Percentiles rank a stretch among this genome's conserved stretches.
phyloP scores from a whole-genome alignment of 192 early-diverging fungal genomes.

The Piromyces finnis region DNA sequence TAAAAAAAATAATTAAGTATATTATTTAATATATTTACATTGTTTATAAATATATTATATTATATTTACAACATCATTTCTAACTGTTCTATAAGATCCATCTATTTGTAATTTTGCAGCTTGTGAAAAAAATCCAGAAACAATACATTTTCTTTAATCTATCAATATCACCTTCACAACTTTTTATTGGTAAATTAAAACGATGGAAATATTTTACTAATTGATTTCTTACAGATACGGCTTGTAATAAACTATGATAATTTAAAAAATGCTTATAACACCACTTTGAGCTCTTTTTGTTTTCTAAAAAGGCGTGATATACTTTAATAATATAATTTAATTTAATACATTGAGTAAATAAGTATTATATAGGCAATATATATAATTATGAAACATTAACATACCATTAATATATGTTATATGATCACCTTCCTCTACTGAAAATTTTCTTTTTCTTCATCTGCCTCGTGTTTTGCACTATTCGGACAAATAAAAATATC shows the following conservation, averaged over 20 bases:
- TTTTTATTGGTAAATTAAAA: conserved; percentile 13
- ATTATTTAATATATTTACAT: no score
- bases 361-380: no score
- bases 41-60: not conserved
- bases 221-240: conserved; percentile 11
- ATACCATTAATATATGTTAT: conserved; percentile 29
- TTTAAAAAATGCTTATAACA: not conserved
- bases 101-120: conserved; percentile 46
- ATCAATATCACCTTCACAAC: conserved; percentile 15
- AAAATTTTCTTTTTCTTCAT: conserved; percentile 48
- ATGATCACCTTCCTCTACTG: conserved; percentile 58
- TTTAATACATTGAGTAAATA: no score
- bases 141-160: conserved; percentile 48
- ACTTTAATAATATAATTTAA: conserved; percentile 6
- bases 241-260: conserved; percentile 8
- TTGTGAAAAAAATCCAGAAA: conserved; percentile 56
- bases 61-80: conserved; percentile 26
- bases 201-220: conserved; percentile 22
- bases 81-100: conserved; percentile 46
- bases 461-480: conserved; percentile 13
- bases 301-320: conserved; percentile 26
- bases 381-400: no score
- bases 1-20: no score
- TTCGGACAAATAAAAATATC: conserved; percentile 12
- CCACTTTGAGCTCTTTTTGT: not conserved